Evolutionary conservation across 177 flowering plant species (phyloP), one percentile per base, ranked within the genome.

Genomic region (Vitis hybrid): DNA sequence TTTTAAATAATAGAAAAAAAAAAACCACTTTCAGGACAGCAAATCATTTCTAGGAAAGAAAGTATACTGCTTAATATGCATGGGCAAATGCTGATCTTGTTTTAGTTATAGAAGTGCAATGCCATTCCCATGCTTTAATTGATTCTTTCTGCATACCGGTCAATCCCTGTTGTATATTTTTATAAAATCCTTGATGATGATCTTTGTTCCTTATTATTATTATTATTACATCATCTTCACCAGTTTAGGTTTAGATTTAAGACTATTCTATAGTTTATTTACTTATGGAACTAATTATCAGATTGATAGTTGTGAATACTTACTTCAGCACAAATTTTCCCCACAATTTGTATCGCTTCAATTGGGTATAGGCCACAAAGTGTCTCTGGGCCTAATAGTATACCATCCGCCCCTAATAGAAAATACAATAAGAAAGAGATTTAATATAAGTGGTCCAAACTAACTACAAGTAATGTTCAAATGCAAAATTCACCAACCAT

Each of bases 341-440:
- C 81, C 64, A 81, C 83, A 51, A 58, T 81, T 27, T 48, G 15
- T 6, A 81, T 65, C 10, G 83, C 66, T 46, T 78, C 83, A 56
- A 75, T 64, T 32, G 83, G 83, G 52, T 78, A 78, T 40, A 67
- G 69, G 1, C 83, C 83, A 19, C 77, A 73, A 54, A 81, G 73
- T 6, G 83, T 81, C 74, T 78, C 83, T 16, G 79, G 79, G 4
- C 81, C 83, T 50, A 81, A 54, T 52, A 78, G 56, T 55, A 81
- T 81, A 27, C 75, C 83, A 66, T 81, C 83, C 30, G 75, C 63
- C 24, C 81, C 83, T 81, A 61, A 19, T 56, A n/a, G 5, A 68
- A 11, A 48, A 40, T 27, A 30, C 16, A 13, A 49, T 15, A 10
- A 57, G 11, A 68, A 64, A 49, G 58, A 62, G 13, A 56, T 13